Evolutionary conservation across 75 land plant genomes (phyloP), one percentile per base, ranked within the genome.

Genomic region (Picea glauca): DNA sequence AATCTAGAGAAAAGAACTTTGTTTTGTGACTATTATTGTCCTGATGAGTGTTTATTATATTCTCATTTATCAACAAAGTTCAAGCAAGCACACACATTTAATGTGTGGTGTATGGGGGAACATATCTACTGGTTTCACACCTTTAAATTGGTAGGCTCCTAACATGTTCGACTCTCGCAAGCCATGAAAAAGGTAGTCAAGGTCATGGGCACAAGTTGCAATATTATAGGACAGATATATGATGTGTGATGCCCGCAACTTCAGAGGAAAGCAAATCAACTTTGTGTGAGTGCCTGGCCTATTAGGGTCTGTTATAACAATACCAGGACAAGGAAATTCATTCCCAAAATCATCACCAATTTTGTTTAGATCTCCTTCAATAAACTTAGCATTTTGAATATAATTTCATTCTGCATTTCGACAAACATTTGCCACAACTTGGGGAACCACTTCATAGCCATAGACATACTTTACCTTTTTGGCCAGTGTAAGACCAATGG

Each of bases 101-200:
- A 96, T 93, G 77, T 96, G 98, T 38, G 96, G 94, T 35, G 98
- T 96, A 75, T 96, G 98, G 59, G 98, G 98, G 80, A 96, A 96
- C 98, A 96, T 96, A 82, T 96, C 99, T 3, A 96, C 93, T 35
- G 99, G 99, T 66, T 90, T 93, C 30, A 96, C 77, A 72, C 88
- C 85, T 62, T 72, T 79, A 61, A 96, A 66, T 31, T 81, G 81
- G 79, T 91, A 96, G 54, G 87, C 81, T 58, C 93, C 93, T 78
- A 80, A 58, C 18, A 91, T 67, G 18, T 80, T 70, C 65, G 84
- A 31, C 35, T 85, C 93, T 2, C 13, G 77, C 93, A 88, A 77
- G 60, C 88, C 88, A 83, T 93, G 96, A 76, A 91, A 90, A 26
- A 96, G 87, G 75, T 86, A 90, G 77, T 96, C 92, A 63, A 96